phyloP scores from a whole-genome alignment of 1,284 basidiomycete genomes.

The Sanghuangporus weigelae region DNA sequence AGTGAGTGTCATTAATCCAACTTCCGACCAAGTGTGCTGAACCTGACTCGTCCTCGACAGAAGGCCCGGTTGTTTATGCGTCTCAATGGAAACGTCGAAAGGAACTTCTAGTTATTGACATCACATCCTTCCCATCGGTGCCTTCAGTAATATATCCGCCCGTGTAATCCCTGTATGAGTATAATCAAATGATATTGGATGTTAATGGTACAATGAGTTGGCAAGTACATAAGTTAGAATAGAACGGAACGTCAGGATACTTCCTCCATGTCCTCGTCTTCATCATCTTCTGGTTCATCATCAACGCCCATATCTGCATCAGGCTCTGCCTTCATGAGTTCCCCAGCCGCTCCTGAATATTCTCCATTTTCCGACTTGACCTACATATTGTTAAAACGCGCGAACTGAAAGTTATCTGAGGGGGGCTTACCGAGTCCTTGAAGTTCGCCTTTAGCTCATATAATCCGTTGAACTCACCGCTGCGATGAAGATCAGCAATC shows the following conservation, averaged over 20 bases:
- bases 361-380: constrained; percentile 47
- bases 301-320: constrained; percentile 37
- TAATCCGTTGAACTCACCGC: constrained; percentile 68
- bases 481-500: constrained; percentile 77
- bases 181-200: neutral
- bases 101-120: too few relatives aligned
- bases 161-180: neutral
- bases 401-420: neutral
- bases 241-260: constrained; percentile 20
- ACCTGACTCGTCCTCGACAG: too few relatives aligned
- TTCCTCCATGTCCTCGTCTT: constrained; percentile 42
- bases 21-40: neutral
- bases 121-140: too few relatives aligned
- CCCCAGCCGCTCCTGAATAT: constrained; percentile 38
- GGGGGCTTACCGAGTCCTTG: constrained; percentile 33
- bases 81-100: neutral
- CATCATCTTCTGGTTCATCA: constrained; percentile 34
- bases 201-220: neutral
- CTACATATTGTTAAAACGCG: constrained; percentile 26
- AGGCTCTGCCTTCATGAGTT: constrained; percentile 21
- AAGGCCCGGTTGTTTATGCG: neutral
- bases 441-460: constrained; percentile 69
- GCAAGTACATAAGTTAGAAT: neutral
- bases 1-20: neutral
- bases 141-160: too few relatives aligned